phyloP scores from a whole-genome alignment of 129 eudicot species.

The Erigeron canadensis region DNA sequence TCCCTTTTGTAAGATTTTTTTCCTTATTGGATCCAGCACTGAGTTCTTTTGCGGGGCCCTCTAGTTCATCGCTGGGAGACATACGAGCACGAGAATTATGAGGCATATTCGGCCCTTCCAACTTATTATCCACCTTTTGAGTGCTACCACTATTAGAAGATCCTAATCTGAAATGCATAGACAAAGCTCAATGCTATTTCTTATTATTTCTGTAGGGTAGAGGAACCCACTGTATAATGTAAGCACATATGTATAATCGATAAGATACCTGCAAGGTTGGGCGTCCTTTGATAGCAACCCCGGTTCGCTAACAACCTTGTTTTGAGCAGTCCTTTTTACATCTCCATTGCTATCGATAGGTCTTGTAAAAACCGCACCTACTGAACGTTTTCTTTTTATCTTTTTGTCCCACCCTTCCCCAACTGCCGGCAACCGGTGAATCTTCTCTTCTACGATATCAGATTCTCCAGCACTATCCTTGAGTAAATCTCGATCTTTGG shows the following conservation, averaged over 20 bases:
- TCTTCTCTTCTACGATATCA: constrained; percentile 65
- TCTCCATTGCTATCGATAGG: constrained; percentile 66
- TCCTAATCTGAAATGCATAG: constrained; percentile 53
- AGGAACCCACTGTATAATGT: constrained; percentile 1
- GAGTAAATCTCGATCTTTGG: constrained; percentile 63
- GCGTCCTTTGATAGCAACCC: constrained; percentile 49
- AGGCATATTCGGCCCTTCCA: constrained; percentile 56
- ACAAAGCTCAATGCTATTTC: constrained; percentile 8
- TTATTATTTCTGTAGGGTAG: constrained; percentile 2
- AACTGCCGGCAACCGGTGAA: constrained; percentile 74
- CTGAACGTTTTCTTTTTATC: constrained; percentile 88
- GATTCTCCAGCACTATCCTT: constrained; percentile 61
- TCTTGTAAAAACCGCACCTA: constrained; percentile 56
- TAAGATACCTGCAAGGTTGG: constrained; percentile 55
- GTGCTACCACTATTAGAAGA: constrained; percentile 44
- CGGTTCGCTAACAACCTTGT: constrained; percentile 55
- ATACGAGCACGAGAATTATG: constrained; percentile 49
- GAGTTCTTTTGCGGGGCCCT: constrained; percentile 56
- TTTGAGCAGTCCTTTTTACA: constrained; percentile 50
- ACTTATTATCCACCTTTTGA: constrained; percentile 59
- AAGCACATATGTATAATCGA: constrained; percentile 17
- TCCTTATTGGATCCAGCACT: constrained; percentile 62
- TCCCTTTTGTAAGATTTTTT: constrained; percentile 53
- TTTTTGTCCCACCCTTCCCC: constrained; percentile 96
- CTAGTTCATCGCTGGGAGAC: constrained; percentile 62